Conservation (phyloP, 192 early-diverging fungal species). For the Coemansia sp. region DNA sequence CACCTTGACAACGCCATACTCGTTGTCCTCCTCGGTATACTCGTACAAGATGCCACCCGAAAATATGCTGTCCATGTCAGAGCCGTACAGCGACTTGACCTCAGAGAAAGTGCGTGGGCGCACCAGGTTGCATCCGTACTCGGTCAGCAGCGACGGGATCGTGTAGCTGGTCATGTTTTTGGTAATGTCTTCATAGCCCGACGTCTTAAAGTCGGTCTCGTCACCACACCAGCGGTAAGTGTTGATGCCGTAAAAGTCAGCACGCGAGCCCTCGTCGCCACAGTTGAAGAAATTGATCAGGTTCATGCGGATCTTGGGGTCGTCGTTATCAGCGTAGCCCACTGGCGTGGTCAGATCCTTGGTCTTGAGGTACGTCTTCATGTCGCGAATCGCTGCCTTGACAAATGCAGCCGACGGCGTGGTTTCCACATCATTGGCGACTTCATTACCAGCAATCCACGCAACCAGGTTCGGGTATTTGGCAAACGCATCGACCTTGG, state of each 20-base stretch:
- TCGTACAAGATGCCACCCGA: constrained; percentile 75
- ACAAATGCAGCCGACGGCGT: constrained; percentile 66
- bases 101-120: constrained; percentile 69
- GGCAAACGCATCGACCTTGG: constrained; percentile 67
- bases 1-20: constrained; percentile 69
- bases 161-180: constrained; percentile 62
- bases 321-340: constrained; percentile 74
- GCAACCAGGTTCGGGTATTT: constrained; percentile 64
- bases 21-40: constrained; percentile 71
- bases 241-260: constrained; percentile 75
- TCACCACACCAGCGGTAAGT: constrained; percentile 74
- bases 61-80: constrained; percentile 64
- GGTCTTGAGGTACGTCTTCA: constrained; percentile 61
- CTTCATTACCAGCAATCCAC: constrained; percentile 77
- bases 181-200: constrained; percentile 68
- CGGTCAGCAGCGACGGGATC: constrained; percentile 70
- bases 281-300: constrained; percentile 72
- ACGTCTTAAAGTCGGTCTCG: constrained; percentile 58
- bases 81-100: constrained; percentile 64
- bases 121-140: constrained; percentile 72
- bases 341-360: constrained; percentile 61
- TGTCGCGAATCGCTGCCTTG: constrained; percentile 66
- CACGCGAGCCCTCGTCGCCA: constrained; percentile 59
- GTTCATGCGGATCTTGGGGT: constrained; percentile 62
- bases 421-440: constrained; percentile 63